Evolutionary conservation across 2,329 filamentous ascomycete species (phyloP).

Genomic region (Clarireedia paspali): DNA sequence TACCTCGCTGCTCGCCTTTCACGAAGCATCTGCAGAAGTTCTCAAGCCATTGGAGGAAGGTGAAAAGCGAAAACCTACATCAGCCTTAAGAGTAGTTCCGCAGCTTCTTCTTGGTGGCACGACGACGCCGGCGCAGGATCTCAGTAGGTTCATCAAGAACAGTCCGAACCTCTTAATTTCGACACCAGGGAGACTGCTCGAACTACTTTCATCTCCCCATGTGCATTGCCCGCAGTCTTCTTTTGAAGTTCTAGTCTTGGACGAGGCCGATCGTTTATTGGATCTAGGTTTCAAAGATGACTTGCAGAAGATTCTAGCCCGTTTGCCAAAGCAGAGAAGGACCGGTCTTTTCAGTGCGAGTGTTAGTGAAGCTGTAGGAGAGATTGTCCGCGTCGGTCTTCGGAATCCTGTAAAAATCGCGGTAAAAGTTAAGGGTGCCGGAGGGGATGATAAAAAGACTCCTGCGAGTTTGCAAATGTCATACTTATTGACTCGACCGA

Average conservation of each 20-base stretch:
- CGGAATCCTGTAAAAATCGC: conserved; percentile 92
- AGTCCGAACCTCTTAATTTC: conserved; percentile 86
- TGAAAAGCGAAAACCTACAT: conserved; percentile 41
- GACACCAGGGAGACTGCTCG: conserved; percentile 82
- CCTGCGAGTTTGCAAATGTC: conserved; percentile 90
- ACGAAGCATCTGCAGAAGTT: conserved; percentile 65
- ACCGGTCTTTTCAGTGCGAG: conserved; percentile 93
- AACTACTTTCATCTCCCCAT: conserved; percentile 77
- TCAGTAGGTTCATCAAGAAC: conserved; percentile 74
- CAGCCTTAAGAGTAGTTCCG: conserved; percentile 58
- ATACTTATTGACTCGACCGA: conserved; percentile 68
- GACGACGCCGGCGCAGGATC: conserved; percentile 74
- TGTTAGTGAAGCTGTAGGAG: conserved; percentile 89
- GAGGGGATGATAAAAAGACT: conserved; percentile 76
- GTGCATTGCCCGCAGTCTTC: conserved; percentile 82
- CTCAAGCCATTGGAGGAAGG: conserved; percentile 47
- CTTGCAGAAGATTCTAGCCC: conserved; percentile 73
- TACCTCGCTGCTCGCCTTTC: conserved; percentile 70
- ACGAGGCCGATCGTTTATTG: conserved; percentile 87
- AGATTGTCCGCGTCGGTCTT: conserved; percentile 85
- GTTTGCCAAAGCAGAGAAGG: conserved; percentile 83
- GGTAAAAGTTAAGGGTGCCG: conserved; percentile 78
- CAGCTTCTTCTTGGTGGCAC: conserved; percentile 82
- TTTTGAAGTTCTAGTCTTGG: conserved; percentile 86
- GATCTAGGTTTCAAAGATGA: conserved; percentile 94